phyloP scores from a whole-genome alignment of 495 filamentous ascomycete species.

The Evernia prunastri region DNA sequence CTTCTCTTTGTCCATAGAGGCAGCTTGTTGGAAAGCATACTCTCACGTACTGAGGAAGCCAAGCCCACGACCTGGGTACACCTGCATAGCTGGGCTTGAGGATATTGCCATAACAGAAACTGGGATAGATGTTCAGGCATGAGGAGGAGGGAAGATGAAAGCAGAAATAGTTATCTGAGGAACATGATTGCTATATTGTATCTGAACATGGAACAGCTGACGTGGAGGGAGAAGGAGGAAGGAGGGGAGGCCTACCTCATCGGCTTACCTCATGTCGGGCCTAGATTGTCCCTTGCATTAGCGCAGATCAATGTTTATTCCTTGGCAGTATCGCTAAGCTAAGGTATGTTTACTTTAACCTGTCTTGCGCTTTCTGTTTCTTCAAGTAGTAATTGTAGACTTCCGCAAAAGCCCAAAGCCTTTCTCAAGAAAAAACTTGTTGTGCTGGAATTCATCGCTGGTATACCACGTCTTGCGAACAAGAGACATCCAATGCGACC shows the following conservation, averaged over 20 bases:
- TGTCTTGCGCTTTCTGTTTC: not conserved
- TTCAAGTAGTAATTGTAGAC: not conserved
- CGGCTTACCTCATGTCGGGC: conserved; percentile 4
- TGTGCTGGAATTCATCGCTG: conserved; percentile 40
- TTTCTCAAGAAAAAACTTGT: not conserved
- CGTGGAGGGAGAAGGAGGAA: not conserved
- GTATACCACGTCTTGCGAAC: conserved; percentile 47
- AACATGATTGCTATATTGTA: not conserved
- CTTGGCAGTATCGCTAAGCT: conserved; percentile 4
- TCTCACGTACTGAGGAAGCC: conserved; percentile 73
- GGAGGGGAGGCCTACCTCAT: not conserved
- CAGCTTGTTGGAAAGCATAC: no score
- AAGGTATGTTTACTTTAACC: no score
- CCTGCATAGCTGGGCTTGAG: conserved; percentile 37
- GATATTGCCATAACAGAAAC: conserved; percentile 9
- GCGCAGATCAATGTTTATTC: conserved; percentile 17
- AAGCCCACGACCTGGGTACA: conserved; percentile 68
- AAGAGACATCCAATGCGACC: conserved; percentile 53
- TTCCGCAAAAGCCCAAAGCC: not conserved
- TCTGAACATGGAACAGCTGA: conserved; percentile 7
- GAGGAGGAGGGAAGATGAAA: not conserved
- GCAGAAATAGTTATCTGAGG: not conserved
- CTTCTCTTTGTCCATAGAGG: no score
- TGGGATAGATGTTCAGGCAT: not conserved
- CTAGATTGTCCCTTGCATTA: not conserved